Evolutionary conservation across 768 basidiomycete species (phyloP).

Genomic region (Strobilomyces dryophilus): DNA sequence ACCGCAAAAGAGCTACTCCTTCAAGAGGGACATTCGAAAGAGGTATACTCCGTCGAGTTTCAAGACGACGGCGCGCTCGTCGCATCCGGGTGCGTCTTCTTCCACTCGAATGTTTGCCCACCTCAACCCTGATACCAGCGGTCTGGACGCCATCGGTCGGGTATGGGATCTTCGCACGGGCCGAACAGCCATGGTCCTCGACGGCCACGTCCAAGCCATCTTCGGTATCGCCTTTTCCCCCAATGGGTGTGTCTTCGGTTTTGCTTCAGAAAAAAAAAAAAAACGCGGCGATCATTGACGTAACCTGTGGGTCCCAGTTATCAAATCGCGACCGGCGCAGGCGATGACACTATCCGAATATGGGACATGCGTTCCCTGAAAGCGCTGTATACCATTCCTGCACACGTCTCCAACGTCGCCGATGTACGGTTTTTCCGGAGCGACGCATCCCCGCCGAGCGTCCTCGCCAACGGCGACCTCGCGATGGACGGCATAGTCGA

Average conservation of each 20-base stretch:
- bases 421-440: constrained; percentile 92
- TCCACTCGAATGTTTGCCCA: not conserved
- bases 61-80: constrained; percentile 92
- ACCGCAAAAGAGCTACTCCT: constrained; percentile 77
- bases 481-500: constrained; percentile 42
- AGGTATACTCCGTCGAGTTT: constrained; percentile 94
- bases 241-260: constrained; percentile 67
- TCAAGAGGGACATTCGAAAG: constrained; percentile 97
- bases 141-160: constrained; percentile 93
- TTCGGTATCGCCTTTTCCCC: constrained; percentile 91
- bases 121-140: constrained; percentile 43
- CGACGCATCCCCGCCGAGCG: constrained; percentile 46
- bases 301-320: constrained; percentile 50
- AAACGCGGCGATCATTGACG: constrained; percentile 8
- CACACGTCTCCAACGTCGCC: constrained; percentile 91
- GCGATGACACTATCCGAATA: constrained; percentile 96
- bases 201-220: constrained; percentile 93
- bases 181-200: constrained; percentile 94
- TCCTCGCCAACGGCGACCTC: constrained; percentile 39
- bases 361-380: constrained; percentile 97
- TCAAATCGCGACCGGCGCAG: constrained; percentile 95
- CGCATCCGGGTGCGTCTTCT: constrained; percentile 78
- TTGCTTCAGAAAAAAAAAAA: not conserved
- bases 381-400: constrained; percentile 93
- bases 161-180: constrained; percentile 98